Base-by-base conservation (phyloP, 1,139 yeast species). In the Candida frijolesensis region DNA sequence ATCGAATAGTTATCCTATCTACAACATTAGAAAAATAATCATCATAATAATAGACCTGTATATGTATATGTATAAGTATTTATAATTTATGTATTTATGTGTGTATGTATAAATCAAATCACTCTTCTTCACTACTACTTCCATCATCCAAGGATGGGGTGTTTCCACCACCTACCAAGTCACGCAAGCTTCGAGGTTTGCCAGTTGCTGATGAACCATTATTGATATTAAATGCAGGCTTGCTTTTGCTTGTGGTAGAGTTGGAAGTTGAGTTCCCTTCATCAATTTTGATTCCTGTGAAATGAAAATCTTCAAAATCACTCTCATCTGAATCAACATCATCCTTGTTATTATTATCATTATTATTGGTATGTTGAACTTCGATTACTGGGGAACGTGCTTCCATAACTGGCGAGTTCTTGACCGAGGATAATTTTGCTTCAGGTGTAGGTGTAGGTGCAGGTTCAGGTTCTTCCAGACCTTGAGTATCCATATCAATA, bases 91-190 rank as follows among this genome's bases (percentile, higher is more conserved):
- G 14, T 33, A n/a, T 1, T 2, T 14, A 33, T n/a, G n/a, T n/a
- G n/a, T n/a, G n/a, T 14, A 37, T 30, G 33, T 16, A 30, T 18
- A 16, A 15, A 37, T 19, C 32, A 15, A 11, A 18, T 22, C 59
- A 69, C 52, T 71, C 75, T 55, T 74, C 80, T 53, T 72, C 78
- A 53, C 76, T 73, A 52, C 78, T 72, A 49, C 71, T 67, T 45
- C 60, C 56, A 52, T 72, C 74, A 40, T 68, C 71, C 30, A 61
- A 60, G 10, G 16, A 18, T 12, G 42, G 51, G 6, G 19, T 41
- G 14, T 51, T 54, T 12, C 55, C 60, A 42, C 70, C 72, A 5
- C 74, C 75, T 52, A 72, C 63, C 37, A 72, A 62, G 35, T 72
- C 76, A 44, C 76, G 61, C 51, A 75, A 62, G 58, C 79, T 75